Conservation (phyloP, 192 early-diverging fungal species). For the Phycomyces nitens region DNA sequence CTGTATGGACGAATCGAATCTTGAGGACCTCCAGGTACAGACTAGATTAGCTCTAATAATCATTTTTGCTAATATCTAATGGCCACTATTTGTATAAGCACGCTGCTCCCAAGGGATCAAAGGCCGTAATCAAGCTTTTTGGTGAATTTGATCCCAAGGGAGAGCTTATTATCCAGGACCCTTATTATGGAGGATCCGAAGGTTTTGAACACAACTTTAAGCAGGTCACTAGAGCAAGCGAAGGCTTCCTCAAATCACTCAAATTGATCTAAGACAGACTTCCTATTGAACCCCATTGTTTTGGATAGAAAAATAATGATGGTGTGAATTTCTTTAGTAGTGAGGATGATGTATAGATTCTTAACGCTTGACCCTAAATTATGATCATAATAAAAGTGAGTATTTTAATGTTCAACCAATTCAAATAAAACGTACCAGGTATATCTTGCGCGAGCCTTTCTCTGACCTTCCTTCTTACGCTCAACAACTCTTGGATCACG, state of each 20-base stretch:
- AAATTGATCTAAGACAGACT: conserved; percentile 11
- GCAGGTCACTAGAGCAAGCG: conserved; percentile 67
- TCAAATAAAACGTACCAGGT: conserved; percentile 55
- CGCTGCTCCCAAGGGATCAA: conserved; percentile 24
- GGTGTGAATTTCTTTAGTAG: not conserved
- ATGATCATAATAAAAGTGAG: conserved; percentile 4
- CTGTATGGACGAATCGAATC: conserved; percentile 87
- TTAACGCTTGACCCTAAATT: conserved; percentile 54
- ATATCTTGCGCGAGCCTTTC: conserved; percentile 88
- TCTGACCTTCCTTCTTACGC: conserved; percentile 94
- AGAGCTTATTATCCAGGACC: conserved; percentile 69
- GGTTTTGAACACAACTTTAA: conserved; percentile 78
- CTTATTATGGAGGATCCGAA: conserved; percentile 66
- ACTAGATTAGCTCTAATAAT: not conserved
- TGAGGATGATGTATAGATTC: not conserved
- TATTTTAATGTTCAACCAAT: not conserved
- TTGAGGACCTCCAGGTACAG: conserved; percentile 52
- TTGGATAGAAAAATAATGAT: not conserved
- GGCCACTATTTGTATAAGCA: conserved; percentile 31
- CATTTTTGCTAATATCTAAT: conserved; percentile 2
- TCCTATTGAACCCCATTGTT: not conserved
- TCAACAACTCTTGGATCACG: conserved; percentile 80
- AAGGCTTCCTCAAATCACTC: conserved; percentile 63
- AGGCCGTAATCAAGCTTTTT: conserved; percentile 61
- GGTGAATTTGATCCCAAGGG: conserved; percentile 76